Base-by-base conservation (phyloP, 176 grass and related monocot species). In the Oryza brachyantha region DNA sequence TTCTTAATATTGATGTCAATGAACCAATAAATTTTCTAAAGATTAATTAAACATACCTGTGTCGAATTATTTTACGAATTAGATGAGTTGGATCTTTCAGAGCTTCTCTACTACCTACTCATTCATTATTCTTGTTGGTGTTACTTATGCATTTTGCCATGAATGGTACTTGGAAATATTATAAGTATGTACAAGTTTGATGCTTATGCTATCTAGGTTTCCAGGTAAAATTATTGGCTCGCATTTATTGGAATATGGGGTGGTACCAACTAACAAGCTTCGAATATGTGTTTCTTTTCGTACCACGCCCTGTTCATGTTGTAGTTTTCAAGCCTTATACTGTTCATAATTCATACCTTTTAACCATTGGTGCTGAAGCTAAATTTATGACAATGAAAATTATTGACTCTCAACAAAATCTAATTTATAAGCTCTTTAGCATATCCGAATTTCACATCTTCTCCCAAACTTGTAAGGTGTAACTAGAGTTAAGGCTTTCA, bases 401-500 rank as follows among this genome's bases (percentile, higher is more conserved):
- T 57, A 2, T 55, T 57, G 16, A 50, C 7, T 65, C 22, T n/a
- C 42, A 25, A 70, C 3, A 39, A 52, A 46, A 61, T 63, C 21
- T 68, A 13, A 13, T 46, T n/a, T 70, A 0, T 11, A 46, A 46
- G 13, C 8, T 68, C 42, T 40, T 70, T 77, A 29, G 39, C 29
- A 62, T 14, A 10, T 36, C 32, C 52, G 32, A 34, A 29, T 69
- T 37, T 21, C 82, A 22, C 61, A 61, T 70, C n/a, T 77, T 77
- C 29, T 46, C 35, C 24, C n/a, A 36, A n/a, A 11, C 21, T 3
- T 16, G 69, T 43, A 19, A 58, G 59, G 32, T 72, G 42, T 75
- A 25, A 46, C 25, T 26, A 60, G 57, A 9, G 1, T 21, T 26
- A 59, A 28, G 48, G 3, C 14, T 29, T 48, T 54, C 34, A 54